Percentiles rank a stretch among this genome's conserved stretches.
Evolutionary conservation across 208 protist species (phyloP).

Genomic region (Borovskyia barvae): DNA sequence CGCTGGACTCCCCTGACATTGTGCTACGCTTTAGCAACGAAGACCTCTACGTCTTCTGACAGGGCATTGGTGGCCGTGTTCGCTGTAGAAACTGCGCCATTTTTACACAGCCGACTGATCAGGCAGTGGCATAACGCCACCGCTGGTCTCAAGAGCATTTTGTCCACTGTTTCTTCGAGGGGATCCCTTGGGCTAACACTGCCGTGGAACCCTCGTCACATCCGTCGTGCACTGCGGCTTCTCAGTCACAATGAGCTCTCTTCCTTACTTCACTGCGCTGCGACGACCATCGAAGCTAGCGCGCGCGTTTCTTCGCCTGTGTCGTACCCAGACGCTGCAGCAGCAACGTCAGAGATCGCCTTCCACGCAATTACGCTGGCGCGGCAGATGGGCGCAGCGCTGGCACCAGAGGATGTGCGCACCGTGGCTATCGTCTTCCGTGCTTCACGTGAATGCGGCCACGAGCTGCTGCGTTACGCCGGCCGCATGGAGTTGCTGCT

Average conservation of each 20-base stretch:
- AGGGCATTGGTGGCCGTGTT: conserved; percentile 38
- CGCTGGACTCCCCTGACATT: conserved; percentile 46
- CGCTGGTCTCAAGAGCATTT: conserved; percentile 37
- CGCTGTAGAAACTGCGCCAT: conserved; percentile 55
- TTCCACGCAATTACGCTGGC: conserved; percentile 68
- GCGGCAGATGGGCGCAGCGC: conserved; percentile 46
- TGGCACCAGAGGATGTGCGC: conserved; percentile 43
- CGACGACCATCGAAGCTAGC: conserved; percentile 14
- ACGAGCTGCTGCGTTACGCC: conserved; percentile 40
- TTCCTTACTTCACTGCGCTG: conserved; percentile 21
- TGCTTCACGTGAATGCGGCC: conserved; percentile 48
- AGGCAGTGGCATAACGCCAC: conserved; percentile 86
- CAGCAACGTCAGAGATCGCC: conserved; percentile 44
- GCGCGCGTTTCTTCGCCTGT: conserved; percentile 17
- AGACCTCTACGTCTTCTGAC: background rate
- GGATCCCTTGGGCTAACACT: conserved; percentile 27
- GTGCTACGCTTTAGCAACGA: conserved; percentile 51
- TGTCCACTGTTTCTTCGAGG: conserved; percentile 19
- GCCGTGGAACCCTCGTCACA: conserved; percentile 70
- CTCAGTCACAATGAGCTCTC: conserved; percentile 34
- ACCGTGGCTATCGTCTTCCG: conserved; percentile 52
- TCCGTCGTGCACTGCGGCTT: conserved; percentile 62
- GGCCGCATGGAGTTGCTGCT: conserved; percentile 64
- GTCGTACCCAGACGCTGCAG: conserved; percentile 34
- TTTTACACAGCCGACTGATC: conserved; percentile 67